phyloP scores from a whole-genome alignment of 495 filamentous ascomycete species.

The Neurospora discreta region DNA sequence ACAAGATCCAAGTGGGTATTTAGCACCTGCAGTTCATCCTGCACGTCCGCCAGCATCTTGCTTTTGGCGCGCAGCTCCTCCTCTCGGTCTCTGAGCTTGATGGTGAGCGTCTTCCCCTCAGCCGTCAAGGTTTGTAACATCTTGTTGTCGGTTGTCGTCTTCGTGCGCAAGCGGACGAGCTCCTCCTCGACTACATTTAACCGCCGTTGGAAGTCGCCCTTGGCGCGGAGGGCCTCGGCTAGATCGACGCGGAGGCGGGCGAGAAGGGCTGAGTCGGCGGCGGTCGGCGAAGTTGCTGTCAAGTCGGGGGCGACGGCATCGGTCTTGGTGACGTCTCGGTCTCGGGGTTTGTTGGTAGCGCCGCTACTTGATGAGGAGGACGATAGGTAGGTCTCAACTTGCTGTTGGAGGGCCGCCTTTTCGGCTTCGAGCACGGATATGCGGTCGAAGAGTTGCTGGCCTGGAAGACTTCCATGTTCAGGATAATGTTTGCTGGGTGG shows the following conservation, averaged over 20 bases:
- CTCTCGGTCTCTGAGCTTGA: constrained; percentile 64
- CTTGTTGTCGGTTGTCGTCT: constrained; percentile 42
- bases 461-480: constrained; percentile 25
- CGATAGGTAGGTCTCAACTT: constrained; percentile 2
- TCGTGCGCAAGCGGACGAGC: constrained; percentile 45
- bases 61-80: constrained; percentile 77
- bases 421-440: constrained; percentile 45
- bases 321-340: neutral
- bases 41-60: constrained; percentile 73
- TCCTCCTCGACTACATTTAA: constrained; percentile 51
- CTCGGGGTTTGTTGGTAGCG: constrained; percentile 3
- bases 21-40: constrained; percentile 79
- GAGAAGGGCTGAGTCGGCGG: constrained; percentile 24
- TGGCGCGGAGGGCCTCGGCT: constrained; percentile 62
- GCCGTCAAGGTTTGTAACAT: constrained; percentile 48
- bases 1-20: constrained; percentile 82
- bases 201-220: constrained; percentile 50
- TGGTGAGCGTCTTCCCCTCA: constrained; percentile 49
- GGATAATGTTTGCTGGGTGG: neutral
- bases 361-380: constrained; percentile 8
- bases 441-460: constrained; percentile 59
- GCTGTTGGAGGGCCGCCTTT: constrained; percentile 26
- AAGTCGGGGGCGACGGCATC: constrained; percentile 9
- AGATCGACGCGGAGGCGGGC: constrained; percentile 51
- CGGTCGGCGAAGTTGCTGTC: constrained; percentile 9